Evolutionary conservation across 2,329 filamentous ascomycete species (phyloP).

Genomic region (Remersonia thermophila): DNA sequence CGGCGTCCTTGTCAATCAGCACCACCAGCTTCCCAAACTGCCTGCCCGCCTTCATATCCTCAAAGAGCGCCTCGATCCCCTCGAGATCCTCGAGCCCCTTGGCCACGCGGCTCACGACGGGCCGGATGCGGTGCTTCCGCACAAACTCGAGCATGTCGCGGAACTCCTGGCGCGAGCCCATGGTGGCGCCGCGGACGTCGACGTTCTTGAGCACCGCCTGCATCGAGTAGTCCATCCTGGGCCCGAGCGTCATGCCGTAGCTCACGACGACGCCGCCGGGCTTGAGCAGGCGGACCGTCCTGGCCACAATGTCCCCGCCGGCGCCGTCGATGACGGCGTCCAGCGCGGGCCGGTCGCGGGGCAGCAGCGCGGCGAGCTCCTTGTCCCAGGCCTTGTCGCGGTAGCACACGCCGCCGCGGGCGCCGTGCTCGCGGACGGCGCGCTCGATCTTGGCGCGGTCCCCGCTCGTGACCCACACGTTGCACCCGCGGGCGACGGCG

Average conservation of each 20-base stretch:
- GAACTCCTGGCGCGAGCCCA: constrained; percentile 86
- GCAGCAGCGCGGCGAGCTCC: constrained; percentile 51
- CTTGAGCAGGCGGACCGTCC: constrained; percentile 58
- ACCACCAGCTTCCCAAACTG: constrained; percentile 94
- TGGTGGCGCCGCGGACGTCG: constrained; percentile 74
- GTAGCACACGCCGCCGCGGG: constrained; percentile 71
- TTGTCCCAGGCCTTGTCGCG: constrained; percentile 71
- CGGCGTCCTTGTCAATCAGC: constrained; percentile 37
- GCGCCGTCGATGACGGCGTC: constrained; percentile 88
- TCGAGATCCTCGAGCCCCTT: constrained; percentile 62
- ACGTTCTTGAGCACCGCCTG: constrained; percentile 74
- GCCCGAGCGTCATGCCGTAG: constrained; percentile 84
- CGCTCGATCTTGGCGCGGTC: constrained; percentile 62
- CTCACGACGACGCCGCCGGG: constrained; percentile 69
- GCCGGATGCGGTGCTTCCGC: constrained; percentile 55
- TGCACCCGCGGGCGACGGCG: constrained; percentile 58
- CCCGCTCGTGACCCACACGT: constrained; percentile 72
- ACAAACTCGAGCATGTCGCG: constrained; percentile 84
- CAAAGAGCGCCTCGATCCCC: constrained; percentile 72
- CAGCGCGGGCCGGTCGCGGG: constrained; percentile 52
- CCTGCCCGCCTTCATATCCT: constrained; percentile 71
- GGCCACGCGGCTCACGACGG: constrained; percentile 63
- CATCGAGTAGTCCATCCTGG: constrained; percentile 83
- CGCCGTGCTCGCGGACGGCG: constrained; percentile 53
- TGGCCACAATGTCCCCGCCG: constrained; percentile 69